phyloP scores from a whole-genome alignment of 2,329 filamentous ascomycete species.

The Laburnicola sp. region DNA sequence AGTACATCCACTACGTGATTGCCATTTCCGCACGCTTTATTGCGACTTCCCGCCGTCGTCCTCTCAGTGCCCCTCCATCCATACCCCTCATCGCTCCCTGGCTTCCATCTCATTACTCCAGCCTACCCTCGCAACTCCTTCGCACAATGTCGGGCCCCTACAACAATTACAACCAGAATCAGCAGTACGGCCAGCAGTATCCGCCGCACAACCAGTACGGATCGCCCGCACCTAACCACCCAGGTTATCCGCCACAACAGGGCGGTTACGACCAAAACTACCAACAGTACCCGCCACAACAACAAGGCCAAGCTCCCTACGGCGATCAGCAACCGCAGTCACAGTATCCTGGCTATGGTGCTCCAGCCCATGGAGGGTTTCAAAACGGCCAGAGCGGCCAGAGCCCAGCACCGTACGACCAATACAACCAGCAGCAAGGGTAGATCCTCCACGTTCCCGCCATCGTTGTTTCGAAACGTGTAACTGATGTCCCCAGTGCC shows the following conservation, averaged over 20 bases:
- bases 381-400: slow-evolving; percentile 47
- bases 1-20: slow-evolving; percentile 17
- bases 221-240: slow-evolving; percentile 34
- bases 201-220: slow-evolving; percentile 35
- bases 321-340: slow-evolving; percentile 39
- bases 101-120: slow-evolving; percentile 1
- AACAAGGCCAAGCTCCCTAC: slow-evolving; percentile 40
- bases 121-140: slow-evolving; percentile 9
- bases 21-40: slow-evolving; percentile 6
- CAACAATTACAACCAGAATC: slow-evolving; percentile 48
- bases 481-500: slow-evolving; percentile 18
- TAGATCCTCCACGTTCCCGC: slow-evolving; percentile 20
- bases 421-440: slow-evolving; percentile 42
- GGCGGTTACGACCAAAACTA: slow-evolving; percentile 36
- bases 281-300: slow-evolving; percentile 38
- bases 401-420: slow-evolving; percentile 35
- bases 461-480: slow-evolving; percentile 20
- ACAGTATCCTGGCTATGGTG: slow-evolving; percentile 48
- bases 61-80: slow-evolving; percentile 11
- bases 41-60: slow-evolving; percentile 6
- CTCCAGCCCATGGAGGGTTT: slow-evolving; percentile 54
- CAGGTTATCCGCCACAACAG: slow-evolving; percentile 34
- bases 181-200: slow-evolving; percentile 34
- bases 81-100: slow-evolving; percentile 15
- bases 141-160: slow-evolving; percentile 57